Evolutionary conservation across 2,329 filamentous ascomycete genomes (phyloP), one percentile per base, ranked within the genome.

Genomic region (Parastagonospora nodorum): DNA sequence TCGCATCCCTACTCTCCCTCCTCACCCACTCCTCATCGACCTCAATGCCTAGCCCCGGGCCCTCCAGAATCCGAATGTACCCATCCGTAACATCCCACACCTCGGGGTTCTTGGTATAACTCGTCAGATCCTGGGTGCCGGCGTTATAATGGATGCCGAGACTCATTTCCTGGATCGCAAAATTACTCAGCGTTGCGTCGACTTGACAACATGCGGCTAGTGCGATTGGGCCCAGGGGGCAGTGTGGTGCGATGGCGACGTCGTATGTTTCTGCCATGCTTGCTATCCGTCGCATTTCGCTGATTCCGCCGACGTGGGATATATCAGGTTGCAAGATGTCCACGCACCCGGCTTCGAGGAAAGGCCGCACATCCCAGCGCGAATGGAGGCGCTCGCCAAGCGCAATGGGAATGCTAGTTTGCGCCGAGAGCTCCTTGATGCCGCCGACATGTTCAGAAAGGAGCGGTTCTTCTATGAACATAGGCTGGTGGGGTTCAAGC

Each of bases 381-480:
- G 80, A 87, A 65, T 90, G 86, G 1, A 91, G 77, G 0, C 88
- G 80, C 60, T 92, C 88, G 2, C 88, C 88, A 0, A 91, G 80
- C 0, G 88, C 88, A 45, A 91, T 88, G 0, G 88, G 88, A 4
- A 80, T 80, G 0, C 79, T 82, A 0, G 84, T 87, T 16, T 80
- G 75, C 32, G 78, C 73, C 0, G 81, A 78, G 4, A 89, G 75
- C 38, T 83, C 80, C 60, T 84, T 87, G 63, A 90, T 85, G 1
- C 80, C 86, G 45, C 85, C 86, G 0, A 80, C 76, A 32, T 91
- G 86, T 64, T 92, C 88, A 1, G 83, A 87, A 0, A 91, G 78
- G 2, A 90, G 74, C 0, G 88, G 88, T 58, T 91, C 88, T 66
- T 91, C 88, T 37, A 92, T 85, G 68, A 91, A 92, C n/a, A 92